These are phyloP conservation scores for Pterocarpus santalinus DNA, from an alignment of 306 rosid species.

Conservation along the genomic window DNA sequence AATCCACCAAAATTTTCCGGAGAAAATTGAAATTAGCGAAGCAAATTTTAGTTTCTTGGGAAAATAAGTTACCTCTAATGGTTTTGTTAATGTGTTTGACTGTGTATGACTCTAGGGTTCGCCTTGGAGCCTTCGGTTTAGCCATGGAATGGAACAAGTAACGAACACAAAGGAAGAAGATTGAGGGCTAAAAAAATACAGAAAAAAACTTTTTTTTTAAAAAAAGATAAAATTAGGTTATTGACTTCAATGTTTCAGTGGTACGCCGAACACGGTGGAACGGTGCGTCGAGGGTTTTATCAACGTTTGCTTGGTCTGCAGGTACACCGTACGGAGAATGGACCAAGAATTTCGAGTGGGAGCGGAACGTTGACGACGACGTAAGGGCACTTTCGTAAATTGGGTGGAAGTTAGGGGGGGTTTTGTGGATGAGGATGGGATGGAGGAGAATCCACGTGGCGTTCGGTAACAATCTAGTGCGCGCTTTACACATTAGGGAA, in stretches of 20 bases:
- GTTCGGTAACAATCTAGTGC: slow-evolving; percentile 12
- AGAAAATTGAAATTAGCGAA: background rate
- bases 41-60: background rate
- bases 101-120: slow-evolving; percentile 93
- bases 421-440: background rate
- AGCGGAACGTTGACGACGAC: slow-evolving; percentile 26
- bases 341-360: background rate
- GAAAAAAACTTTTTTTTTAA: slow-evolving; percentile 21
- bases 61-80: slow-evolving; percentile 62
- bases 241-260: slow-evolving; percentile 11
- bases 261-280: slow-evolving; percentile 19
- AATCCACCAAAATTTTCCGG: background rate
- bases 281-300: background rate
- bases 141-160: slow-evolving; percentile 59
- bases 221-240: background rate
- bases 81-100: slow-evolving; percentile 87
- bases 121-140: slow-evolving; percentile 86
- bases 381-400: slow-evolving; percentile 18
- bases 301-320: background rate
- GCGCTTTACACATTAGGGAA: slow-evolving; percentile 23
- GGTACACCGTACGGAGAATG: background rate
- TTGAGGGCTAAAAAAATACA: slow-evolving; percentile 26
- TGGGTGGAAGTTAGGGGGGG: background rate
- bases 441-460: slow-evolving; percentile 45
- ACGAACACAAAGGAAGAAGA: slow-evolving; percentile 17